Conservation (phyloP, 2,329 filamentous ascomycete genomes). For the Monosporascus sp. region DNA sequence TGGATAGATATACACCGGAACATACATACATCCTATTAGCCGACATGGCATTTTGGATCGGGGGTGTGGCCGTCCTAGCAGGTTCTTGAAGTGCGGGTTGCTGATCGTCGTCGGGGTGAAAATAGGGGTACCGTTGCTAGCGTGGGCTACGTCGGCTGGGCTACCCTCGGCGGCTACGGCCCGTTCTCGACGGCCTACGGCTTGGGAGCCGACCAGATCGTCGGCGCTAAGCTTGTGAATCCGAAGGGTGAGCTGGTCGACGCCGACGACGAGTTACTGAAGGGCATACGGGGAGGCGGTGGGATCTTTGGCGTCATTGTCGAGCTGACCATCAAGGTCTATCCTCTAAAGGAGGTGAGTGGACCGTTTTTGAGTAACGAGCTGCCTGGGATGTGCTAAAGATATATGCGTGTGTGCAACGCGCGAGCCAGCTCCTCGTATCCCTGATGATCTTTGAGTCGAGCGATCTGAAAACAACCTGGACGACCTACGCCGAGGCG, state of each 20-base stretch:
- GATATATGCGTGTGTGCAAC: no score
- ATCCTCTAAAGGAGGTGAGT: constrained; percentile 26
- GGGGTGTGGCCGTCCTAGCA: no score
- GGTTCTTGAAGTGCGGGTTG: no score
- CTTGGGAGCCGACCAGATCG: constrained; percentile 32
- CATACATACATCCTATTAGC: no score
- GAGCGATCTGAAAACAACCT: constrained; percentile 19
- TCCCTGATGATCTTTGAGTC: constrained; percentile 29
- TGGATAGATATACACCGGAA: not conserved
- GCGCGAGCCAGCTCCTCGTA: constrained; percentile 15
- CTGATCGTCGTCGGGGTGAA: not conserved
- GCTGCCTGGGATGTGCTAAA: no score
- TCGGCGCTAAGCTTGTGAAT: constrained; percentile 33
- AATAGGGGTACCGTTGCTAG: constrained; percentile 16
- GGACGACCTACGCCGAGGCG: constrained; percentile 18
- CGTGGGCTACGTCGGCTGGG: constrained; percentile 31
- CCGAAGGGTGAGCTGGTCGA: constrained; percentile 30
- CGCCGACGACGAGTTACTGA: constrained; percentile 31
- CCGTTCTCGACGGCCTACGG: constrained; percentile 26
- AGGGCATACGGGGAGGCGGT: constrained; percentile 34
- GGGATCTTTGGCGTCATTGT: constrained; percentile 35
- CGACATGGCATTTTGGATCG: no score
- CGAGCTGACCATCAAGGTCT: constrained; percentile 34
- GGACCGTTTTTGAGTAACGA: no score
- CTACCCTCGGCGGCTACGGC: constrained; percentile 29